Conservation (phyloP, 768 basidiomycete genomes). For the Pleurotus platypus region DNA sequence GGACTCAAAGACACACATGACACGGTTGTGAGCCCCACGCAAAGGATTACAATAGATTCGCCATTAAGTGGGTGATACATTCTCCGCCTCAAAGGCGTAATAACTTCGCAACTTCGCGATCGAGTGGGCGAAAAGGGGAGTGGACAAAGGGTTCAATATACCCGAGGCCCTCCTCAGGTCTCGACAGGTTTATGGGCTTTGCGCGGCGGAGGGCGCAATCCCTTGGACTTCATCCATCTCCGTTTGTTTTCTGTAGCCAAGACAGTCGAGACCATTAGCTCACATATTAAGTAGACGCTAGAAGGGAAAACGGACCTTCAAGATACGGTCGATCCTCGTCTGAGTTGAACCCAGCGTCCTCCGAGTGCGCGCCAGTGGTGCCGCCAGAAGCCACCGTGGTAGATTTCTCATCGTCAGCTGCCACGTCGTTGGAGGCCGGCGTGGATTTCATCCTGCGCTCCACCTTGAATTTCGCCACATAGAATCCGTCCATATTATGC, state of each 20-base stretch:
- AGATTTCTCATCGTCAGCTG: constrained; percentile 24
- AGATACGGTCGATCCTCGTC: constrained; percentile 77
- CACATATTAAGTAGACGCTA: background rate
- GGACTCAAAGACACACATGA: background rate
- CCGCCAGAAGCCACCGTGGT: constrained; percentile 17
- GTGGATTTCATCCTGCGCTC: constrained; percentile 62
- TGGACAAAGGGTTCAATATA: constrained; percentile 5
- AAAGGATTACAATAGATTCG: background rate
- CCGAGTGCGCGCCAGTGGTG: constrained; percentile 21
- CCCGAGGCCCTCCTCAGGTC: constrained; percentile 22
- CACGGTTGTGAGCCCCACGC: background rate
- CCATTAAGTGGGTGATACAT: background rate
- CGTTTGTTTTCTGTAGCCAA: constrained; percentile 37
- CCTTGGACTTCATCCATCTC: constrained; percentile 72
- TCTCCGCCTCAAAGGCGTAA: background rate
- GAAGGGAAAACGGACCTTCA: constrained; percentile 54
- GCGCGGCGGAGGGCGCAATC: constrained; percentile 62
- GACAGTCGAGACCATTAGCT: background rate
- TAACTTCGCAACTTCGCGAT: too few relatives aligned
- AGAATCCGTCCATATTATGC: constrained; percentile 99
- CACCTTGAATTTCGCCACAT: constrained; percentile 97
- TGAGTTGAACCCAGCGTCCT: constrained; percentile 62
- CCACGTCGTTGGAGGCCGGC: constrained; percentile 21
- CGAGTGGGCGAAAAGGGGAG: background rate
- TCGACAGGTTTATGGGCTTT: constrained; percentile 24